Evolutionary conservation across 2,329 filamentous ascomycete species (phyloP).

Genomic region (Hirsutella minnesotensis): DNA sequence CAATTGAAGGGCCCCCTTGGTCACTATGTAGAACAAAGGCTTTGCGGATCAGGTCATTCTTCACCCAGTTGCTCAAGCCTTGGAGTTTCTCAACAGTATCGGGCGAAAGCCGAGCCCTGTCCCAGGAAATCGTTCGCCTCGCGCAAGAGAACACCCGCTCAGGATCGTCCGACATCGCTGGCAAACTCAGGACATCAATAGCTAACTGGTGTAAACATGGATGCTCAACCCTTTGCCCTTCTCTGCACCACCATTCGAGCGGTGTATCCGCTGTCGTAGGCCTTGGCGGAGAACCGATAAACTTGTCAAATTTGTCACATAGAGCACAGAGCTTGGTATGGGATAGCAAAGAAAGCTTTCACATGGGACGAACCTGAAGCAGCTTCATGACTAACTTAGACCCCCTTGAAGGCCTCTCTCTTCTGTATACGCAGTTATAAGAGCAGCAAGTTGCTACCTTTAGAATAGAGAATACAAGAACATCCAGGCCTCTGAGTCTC

Average conservation of each 20-base stretch:
- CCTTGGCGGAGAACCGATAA: not conserved
- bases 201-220: not conserved
- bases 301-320: not conserved
- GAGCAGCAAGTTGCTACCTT: too few relatives aligned
- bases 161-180: not conserved
- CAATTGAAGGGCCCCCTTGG: not conserved
- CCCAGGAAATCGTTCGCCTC: not conserved
- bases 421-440: too few relatives aligned
- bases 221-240: not conserved
- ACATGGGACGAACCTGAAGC: too few relatives aligned
- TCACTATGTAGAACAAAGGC: too few relatives aligned
- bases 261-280: not conserved
- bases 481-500: too few relatives aligned
- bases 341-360: too few relatives aligned
- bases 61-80: not conserved
- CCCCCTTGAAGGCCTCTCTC: too few relatives aligned
- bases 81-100: not conserved
- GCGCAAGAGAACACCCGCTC: not conserved
- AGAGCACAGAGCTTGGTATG: too few relatives aligned
- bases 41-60: too few relatives aligned
- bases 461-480: too few relatives aligned
- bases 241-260: not conserved
- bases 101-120: not conserved
- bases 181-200: not conserved
- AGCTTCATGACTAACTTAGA: too few relatives aligned